Evolutionary conservation across 202 grass and related monocot species (phyloP), one percentile per base, ranked within the genome.

Genomic region (Sporobolus alterniflorus): DNA sequence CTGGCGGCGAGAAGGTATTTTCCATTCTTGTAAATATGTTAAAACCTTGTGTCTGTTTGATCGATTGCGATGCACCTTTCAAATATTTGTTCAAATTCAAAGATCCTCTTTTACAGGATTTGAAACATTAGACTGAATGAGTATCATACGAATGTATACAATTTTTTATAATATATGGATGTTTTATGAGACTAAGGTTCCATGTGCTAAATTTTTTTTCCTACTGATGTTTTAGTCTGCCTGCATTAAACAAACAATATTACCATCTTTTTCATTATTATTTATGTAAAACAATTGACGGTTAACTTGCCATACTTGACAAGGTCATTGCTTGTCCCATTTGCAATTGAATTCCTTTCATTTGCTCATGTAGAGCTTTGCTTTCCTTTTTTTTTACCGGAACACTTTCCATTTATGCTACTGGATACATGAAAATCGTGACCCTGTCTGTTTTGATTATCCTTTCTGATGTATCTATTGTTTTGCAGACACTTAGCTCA

Each of bases 1-100:
- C 96, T 74, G 93, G 96, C 44, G 96, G 96, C 21, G 93, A 99
- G 74, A 99, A 96, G 96, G 96, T 96, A 88, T 77, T 44, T 77
- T 89, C 31, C 8, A 8, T 41, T 65, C 52, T 22, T 62, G 6
- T 75, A 67, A 36, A 74, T 44, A 1, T 82, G 4, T 13, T 50
- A 48, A 9, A 63, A 63, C 54, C 31, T 43, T 43, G 48, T 42
- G 26, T 76, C 54, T 50, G 25, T 75, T 84, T 64, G 54, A 52
- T 61, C 6, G 40, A 48, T 20, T 39, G 43, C n/a, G 40, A 49
- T 69, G 7, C 21, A 56, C 7, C 8, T 42, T 63, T 4, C 55
- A 59, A 26, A 71, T 24, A 67, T 48, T 64, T 76, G 21, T 29
- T 54, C 12, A 1, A 51, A 40, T 6, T 64, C 42, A n/a, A n/a